Base-by-base conservation (phyloP, 805 yeast genomes). In the Vanderwaltozyma polyspora region DNA sequence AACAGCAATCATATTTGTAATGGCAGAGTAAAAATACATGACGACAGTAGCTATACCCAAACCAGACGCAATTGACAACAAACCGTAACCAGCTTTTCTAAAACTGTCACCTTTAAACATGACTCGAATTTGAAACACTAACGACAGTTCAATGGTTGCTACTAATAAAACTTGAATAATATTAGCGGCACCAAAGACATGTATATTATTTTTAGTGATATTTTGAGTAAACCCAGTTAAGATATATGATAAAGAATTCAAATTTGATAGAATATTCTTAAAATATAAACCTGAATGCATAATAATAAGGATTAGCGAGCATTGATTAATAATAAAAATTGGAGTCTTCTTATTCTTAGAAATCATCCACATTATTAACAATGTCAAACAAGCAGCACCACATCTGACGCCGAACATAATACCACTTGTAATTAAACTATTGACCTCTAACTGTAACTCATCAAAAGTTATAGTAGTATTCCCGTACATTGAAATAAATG, bases 291-390 rank as follows among this genome's bases (percentile, higher is more conserved):
- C 67, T 1, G 86, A 71, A 34, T 81, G 79, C 12, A 85, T 37
- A 4, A 78, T 54, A 34, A 78, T 57, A 4, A 75, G 51, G 3
- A 72, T 32, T 34, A 89, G 61, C 23, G 81, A 72, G 3, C 65
- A 33, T 51, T 76, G 76, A 55, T 87, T 86, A 29, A 85, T 57
- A n/a, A 76, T 53, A 53, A 84, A 89, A 19, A 85, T 71, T 6
- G 86, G 82, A 0, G 87, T 73, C 16, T 57, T 67, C 45, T 67
- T 72, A 38, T 69, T 72, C 35, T 67, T 69, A 2, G 74, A 64
- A 6, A 70, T 57, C 38, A 76, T 52, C 46, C 68, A 64, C 28
- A 76, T 57, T 5, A 67, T 52, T 10, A 69, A 53, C 34, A 72
- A 49, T 5, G 76, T 65, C 2, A 70, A 39, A 6, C 60, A 56